These are phyloP conservation scores for Aspergillus quadrilineatus DNA, from an alignment of 2,329 filamentous ascomycete genomes.

Conservation along the genomic window DNA sequence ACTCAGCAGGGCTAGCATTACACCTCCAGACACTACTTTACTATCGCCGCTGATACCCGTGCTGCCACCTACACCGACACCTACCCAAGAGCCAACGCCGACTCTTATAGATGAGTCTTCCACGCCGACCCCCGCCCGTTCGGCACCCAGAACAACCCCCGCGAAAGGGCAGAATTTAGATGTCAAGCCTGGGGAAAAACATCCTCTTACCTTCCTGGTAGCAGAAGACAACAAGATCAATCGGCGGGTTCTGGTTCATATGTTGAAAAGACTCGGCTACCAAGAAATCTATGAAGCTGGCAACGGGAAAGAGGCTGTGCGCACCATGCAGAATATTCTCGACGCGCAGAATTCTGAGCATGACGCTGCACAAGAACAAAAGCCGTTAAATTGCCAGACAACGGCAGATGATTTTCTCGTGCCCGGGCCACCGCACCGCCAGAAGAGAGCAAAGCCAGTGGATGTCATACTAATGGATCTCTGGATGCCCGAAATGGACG, in stretches of 20 bases:
- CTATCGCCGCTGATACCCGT: slow-evolving; percentile 26
- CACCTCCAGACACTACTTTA: slow-evolving; percentile 21
- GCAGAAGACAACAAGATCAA: slow-evolving; percentile 74
- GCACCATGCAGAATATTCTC: slow-evolving; percentile 54
- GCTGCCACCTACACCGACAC: slow-evolving; percentile 27
- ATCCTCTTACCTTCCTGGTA: slow-evolving; percentile 66
- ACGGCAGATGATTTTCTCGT: slow-evolving; percentile 16
- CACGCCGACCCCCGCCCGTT: slow-evolving; percentile 25
- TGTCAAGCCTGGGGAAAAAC: slow-evolving; percentile 56
- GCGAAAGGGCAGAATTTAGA: slow-evolving; percentile 47
- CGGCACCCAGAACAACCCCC: slow-evolving; percentile 24
- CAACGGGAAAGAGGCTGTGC: slow-evolving; percentile 67
- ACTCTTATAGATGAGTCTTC: slow-evolving; percentile 29
- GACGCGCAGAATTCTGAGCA: slow-evolving; percentile 21
- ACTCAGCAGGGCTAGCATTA: slow-evolving; percentile 24
- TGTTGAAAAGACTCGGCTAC: slow-evolving; percentile 68
- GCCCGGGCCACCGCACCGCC: slow-evolving; percentile 22
- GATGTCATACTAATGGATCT: slow-evolving; percentile 71
- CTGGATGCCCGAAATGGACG: slow-evolving; percentile 74
- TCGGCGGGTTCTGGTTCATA: slow-evolving; percentile 64
- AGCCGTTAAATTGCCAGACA: slow-evolving; percentile 5
- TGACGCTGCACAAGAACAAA: slow-evolving; percentile 21
- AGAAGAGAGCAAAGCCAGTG: slow-evolving; percentile 45
- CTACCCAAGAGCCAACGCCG: slow-evolving; percentile 32
- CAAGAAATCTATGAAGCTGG: slow-evolving; percentile 62